Evolutionary conservation across 805 yeast genomes (phyloP).

Genomic region (Candida vartiovaarae): DNA sequence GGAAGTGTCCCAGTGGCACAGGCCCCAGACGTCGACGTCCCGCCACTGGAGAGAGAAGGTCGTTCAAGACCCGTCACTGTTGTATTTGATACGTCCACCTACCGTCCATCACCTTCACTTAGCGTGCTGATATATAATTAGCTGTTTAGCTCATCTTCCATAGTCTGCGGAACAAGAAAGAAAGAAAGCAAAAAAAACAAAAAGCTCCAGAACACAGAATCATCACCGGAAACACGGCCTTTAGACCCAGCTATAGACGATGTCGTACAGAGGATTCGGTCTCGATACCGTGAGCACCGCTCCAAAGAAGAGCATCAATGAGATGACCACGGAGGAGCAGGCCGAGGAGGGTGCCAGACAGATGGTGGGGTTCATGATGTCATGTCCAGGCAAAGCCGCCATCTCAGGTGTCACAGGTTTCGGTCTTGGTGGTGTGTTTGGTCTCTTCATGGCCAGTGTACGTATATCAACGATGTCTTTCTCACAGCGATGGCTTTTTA

Average conservation of each 20-base stretch:
- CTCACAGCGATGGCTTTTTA: background rate
- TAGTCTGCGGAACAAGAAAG: background rate
- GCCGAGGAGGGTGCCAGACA: constrained; percentile 83
- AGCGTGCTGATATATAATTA: too few species aligned
- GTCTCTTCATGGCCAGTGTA: constrained; percentile 77
- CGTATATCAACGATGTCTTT: constrained; percentile 16
- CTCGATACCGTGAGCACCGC: constrained; percentile 33
- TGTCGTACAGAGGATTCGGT: constrained; percentile 38
- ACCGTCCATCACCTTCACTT: too few species aligned
- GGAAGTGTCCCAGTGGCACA: constrained; percentile 78
- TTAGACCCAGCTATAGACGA: background rate
- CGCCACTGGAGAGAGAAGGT: constrained; percentile 78
- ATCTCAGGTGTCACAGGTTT: constrained; percentile 93
- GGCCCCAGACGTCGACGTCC: constrained; percentile 45
- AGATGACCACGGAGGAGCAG: constrained; percentile 87
- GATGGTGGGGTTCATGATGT: constrained; percentile 78
- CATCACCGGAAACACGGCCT: background rate
- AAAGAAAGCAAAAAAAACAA: background rate
- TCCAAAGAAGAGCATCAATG: constrained; percentile 43
- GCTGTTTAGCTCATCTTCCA: too few species aligned
- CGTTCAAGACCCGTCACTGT: constrained; percentile 31
- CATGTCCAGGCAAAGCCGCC: constrained; percentile 91
- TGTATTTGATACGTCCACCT: too few species aligned
- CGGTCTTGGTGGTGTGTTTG: constrained; percentile 91
- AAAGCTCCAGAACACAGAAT: background rate